phyloP scores from a whole-genome alignment of 345 rosid genomes.

The Salix koriyanagi region DNA sequence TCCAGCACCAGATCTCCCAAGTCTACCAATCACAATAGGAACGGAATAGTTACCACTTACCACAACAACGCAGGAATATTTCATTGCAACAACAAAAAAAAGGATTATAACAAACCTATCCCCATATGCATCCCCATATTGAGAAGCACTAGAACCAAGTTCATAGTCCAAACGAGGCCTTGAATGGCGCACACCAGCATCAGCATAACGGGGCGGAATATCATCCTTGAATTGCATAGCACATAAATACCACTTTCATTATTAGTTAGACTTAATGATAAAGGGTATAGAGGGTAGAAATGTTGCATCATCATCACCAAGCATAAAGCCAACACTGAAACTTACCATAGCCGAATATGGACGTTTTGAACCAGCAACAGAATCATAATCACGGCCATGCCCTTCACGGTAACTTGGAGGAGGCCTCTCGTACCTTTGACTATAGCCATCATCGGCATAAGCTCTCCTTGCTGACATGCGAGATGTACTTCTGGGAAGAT shows the following conservation, averaged over 20 bases:
- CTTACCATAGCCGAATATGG: conserved; percentile 78
- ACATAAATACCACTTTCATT: conserved; percentile 1
- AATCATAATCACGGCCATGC: conserved; percentile 76
- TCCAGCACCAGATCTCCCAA: conserved; percentile 73
- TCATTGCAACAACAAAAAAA: not conserved
- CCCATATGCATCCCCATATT: conserved; percentile 70
- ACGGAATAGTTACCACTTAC: conserved; percentile 1
- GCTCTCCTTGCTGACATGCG: conserved; percentile 74
- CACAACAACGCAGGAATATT: not conserved
- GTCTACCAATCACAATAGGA: conserved; percentile 42
- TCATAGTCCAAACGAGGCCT: conserved; percentile 94
- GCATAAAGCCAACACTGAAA: conserved; percentile 1
- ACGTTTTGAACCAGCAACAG: conserved; percentile 84
- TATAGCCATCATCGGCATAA: conserved; percentile 69
- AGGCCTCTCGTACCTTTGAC: conserved; percentile 79
- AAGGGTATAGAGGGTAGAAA: not conserved
- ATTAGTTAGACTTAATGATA: not conserved
- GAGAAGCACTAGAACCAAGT: conserved; percentile 52
- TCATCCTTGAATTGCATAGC: conserved; percentile 53
- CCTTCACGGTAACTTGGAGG: conserved; percentile 72
- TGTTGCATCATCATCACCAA: not conserved
- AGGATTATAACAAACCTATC: conserved; percentile 56
- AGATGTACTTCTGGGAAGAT: conserved; percentile 60
- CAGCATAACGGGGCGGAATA: conserved; percentile 80
- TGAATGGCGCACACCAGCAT: conserved; percentile 58